Base-by-base conservation (phyloP, 23 red algal species). In the Gracilaria gracilis region DNA sequence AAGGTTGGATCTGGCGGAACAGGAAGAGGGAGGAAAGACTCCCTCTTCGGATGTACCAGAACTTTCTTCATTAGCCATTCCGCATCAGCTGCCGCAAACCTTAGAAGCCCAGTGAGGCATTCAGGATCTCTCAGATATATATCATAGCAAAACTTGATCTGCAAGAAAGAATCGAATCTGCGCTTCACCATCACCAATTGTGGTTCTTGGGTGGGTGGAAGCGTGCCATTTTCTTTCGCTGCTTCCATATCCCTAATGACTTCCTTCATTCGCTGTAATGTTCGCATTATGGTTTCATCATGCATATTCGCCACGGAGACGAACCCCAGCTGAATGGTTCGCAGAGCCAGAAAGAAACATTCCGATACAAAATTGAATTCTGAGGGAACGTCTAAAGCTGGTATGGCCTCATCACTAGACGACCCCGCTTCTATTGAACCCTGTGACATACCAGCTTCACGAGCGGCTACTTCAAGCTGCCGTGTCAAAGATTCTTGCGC, bases 331-430 rank as follows among this genome's bases (percentile, higher is more conserved):
- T 98, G 83, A 33, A 95, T 76, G 20, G 53, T 39, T 16, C 96
- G 92, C 85, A 95, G 44, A 31, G 97, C 90, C 1, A 99, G 71
- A 73, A 90, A 99, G 51, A 96, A 99, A 64, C 85, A 93, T 61
- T 99, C 97, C 7, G 97, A 77, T 67, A 99, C 87, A 71, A 99
- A 99, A 40, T 80, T 71, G 64, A 93, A 99, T 27, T 94, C 80
- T 54, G 37, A 75, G 53, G 77, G 62, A 70, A 88, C 59, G 34
- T 3, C 9, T 6, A 82, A 16, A 12, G 47, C n/a, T 24, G 31
- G 78, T n/a, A 31, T 20, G 21, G 0, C 33, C 23, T 70, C 47
- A 28, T 50, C 23, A 42, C 40, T 79, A 8, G 81, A 57, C 7
- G 81, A 66, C 16, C 67, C 48, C 80, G 82, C 92, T 29, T 50